Evolutionary conservation across 768 basidiomycete genomes (phyloP), one percentile per base, ranked within the genome.

Genomic region (Mycena alexandri): DNA sequence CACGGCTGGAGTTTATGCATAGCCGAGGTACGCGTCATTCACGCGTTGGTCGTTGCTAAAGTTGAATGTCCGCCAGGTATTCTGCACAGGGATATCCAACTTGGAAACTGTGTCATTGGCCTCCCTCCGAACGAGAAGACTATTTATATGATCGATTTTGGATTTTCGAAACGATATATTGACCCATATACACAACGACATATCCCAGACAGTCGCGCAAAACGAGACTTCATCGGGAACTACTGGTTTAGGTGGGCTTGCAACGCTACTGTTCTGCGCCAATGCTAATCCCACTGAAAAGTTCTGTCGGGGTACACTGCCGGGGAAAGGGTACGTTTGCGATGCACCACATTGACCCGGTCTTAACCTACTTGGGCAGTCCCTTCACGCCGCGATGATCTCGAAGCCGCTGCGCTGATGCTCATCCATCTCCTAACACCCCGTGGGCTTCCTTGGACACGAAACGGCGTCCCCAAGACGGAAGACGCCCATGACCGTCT

Each of bases 71-170:
- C 29, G 16, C 16, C 7, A 69, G 68, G 68, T 14, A 82, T 94
- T 41, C 81, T 93, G 34, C 92, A 93, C 73, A 86, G 92, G 10
- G 92, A 94, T 68, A 89, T 94, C 55, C 92, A 94, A 68, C 85
- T 93, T 9, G 92, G 93, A 2, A 94, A 94, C 75, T 90, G 89
- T 70, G 88, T 87, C 4, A 75, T 93, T 58, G 92, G 92, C 16
- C 80, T 84, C 54, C 77, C 83, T 5, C 87, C 90, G 0, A 79
- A 91, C 68, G 82, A 90, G 16, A 82, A 82, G 57, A 83, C 79
- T 42, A 82, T 94, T 68, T 93, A 93, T 73, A 90, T 93, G 91
- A 94, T 94, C 71, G 93, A 94, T 76, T 93, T 94, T 74, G 92
- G 92, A 16, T 94, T 94, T 76, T 92, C 92, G 19, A 93, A 93